Evolutionary conservation across 2,329 filamentous ascomycete genomes (phyloP).

Genomic region (Leptographium wingfieldii): DNA sequence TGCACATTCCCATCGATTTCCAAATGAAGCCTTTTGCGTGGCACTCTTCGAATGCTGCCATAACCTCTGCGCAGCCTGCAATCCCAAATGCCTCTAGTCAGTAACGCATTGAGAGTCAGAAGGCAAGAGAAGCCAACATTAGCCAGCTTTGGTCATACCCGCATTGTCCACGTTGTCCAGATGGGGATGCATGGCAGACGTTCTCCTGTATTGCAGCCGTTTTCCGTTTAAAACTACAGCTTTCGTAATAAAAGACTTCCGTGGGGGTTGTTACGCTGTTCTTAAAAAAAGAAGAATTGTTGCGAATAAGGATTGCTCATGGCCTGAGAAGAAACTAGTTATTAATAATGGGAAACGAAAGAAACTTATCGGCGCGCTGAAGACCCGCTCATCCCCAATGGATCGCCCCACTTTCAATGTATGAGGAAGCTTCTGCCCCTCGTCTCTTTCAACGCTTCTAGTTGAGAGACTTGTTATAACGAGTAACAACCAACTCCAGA

Average conservation of each 20-base stretch:
- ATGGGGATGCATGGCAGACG: conserved; percentile 75
- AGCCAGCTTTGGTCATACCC: conserved; percentile 38
- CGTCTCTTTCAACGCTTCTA: not conserved
- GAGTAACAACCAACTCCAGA: not conserved
- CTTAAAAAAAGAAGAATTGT: not conserved
- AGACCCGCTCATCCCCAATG: not conserved
- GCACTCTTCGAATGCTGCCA: conserved; percentile 88
- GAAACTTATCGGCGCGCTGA: not conserved
- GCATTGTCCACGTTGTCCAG: conserved; percentile 84
- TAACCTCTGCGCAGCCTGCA: conserved; percentile 85
- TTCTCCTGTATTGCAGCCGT: not conserved
- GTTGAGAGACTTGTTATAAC: not conserved
- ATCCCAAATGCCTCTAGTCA: not conserved
- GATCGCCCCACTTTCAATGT: not conserved
- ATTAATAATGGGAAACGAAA: not conserved
- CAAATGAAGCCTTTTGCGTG: conserved; percentile 85
- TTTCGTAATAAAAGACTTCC: not conserved
- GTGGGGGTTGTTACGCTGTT: not conserved
- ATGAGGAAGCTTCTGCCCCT: not conserved
- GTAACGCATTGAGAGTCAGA: not conserved
- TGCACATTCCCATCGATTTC: conserved; percentile 87
- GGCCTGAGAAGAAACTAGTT: not conserved
- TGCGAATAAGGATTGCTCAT: not conserved
- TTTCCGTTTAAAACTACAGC: not conserved
- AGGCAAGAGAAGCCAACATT: not conserved